Percentiles rank a stretch among this genome's conserved stretches.
These are phyloP conservation scores for Aspergillus vadensis DNA, from an alignment of 2,329 filamentous ascomycete species.

Conservation along the genomic window DNA sequence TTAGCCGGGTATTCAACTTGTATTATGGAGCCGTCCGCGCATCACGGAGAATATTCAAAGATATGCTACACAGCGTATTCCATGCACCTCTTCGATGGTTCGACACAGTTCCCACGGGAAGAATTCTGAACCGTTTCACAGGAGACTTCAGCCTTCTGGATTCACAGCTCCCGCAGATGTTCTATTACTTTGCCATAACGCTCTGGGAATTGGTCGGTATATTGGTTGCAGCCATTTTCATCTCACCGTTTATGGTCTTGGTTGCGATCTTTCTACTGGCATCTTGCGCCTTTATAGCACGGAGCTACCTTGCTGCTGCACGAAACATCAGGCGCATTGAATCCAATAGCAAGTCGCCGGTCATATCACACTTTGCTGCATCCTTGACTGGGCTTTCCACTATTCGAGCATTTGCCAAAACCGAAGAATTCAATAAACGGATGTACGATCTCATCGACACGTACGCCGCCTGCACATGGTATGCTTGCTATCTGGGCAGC, in stretches of 20 bases:
- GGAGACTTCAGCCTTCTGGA: slow-evolving; percentile 74
- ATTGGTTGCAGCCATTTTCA: slow-evolving; percentile 40
- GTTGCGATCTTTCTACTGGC: slow-evolving; percentile 61
- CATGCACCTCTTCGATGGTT: slow-evolving; percentile 73
- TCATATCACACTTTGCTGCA: slow-evolving; percentile 78
- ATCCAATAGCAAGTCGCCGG: slow-evolving; percentile 73
- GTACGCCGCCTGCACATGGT: slow-evolving; percentile 62
- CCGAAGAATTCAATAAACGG: slow-evolving; percentile 64
- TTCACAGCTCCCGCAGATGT: slow-evolving; percentile 64
- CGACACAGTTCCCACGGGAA: slow-evolving; percentile 73
- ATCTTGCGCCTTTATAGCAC: slow-evolving; percentile 53
- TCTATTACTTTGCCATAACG: slow-evolving; percentile 56
- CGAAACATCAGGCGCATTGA: slow-evolving; percentile 77
- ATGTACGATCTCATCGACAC: slow-evolving; percentile 72
- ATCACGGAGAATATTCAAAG: slow-evolving; percentile 68
- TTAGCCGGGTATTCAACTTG: slow-evolving; percentile 61
- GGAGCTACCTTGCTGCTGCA: slow-evolving; percentile 69
- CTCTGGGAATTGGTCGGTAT: slow-evolving; percentile 2
- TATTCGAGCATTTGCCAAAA: slow-evolving; percentile 74
- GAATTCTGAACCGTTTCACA: slow-evolving; percentile 75
- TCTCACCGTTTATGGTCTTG: slow-evolving; percentile 64
- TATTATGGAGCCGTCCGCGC: slow-evolving; percentile 68
- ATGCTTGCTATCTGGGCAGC: slow-evolving; percentile 71
- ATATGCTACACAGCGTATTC: slow-evolving; percentile 67
- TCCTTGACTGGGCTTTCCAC: slow-evolving; percentile 72